phyloP scores from a whole-genome alignment of 2,329 filamentous ascomycete genomes.

The Cytospora mali region DNA sequence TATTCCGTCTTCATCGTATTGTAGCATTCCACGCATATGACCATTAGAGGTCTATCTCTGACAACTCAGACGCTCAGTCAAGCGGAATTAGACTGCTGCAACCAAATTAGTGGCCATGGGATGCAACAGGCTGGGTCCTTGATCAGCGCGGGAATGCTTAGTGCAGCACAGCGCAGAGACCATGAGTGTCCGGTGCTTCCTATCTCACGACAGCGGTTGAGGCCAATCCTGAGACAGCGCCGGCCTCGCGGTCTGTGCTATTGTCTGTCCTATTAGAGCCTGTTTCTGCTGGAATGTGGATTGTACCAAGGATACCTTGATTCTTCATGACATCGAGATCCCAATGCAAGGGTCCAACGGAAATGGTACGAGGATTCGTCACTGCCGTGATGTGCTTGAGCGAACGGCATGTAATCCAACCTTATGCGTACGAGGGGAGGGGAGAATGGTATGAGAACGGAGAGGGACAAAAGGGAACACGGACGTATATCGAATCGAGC shows the following conservation, averaged over 20 bases:
- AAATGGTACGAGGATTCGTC: too few relatives aligned
- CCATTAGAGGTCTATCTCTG: neutral
- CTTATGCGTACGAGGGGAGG: neutral
- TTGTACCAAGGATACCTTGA: neutral
- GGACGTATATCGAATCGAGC: too few relatives aligned
- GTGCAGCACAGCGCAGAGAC: neutral
- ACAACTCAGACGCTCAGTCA: too few relatives aligned
- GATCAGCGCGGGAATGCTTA: neutral
- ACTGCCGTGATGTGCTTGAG: neutral
- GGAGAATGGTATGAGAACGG: too few relatives aligned
- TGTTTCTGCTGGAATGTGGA: neutral
- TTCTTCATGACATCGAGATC: neutral
- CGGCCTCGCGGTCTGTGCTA: too few relatives aligned
- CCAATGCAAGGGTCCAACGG: neutral
- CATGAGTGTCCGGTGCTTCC: neutral
- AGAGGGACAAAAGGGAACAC: too few relatives aligned
- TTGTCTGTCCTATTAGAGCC: too few relatives aligned
- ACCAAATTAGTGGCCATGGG: neutral
- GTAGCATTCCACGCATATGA: too few relatives aligned
- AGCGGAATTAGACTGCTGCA: neutral
- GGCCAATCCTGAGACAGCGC: neutral
- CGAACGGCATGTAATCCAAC: neutral
- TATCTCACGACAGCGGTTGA: neutral
- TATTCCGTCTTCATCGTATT: too few relatives aligned
- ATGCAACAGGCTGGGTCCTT: neutral